These are phyloP conservation scores for Xylariaceae sp. DNA, from an alignment of 2,329 filamentous ascomycete genomes.

Conservation along the genomic window DNA sequence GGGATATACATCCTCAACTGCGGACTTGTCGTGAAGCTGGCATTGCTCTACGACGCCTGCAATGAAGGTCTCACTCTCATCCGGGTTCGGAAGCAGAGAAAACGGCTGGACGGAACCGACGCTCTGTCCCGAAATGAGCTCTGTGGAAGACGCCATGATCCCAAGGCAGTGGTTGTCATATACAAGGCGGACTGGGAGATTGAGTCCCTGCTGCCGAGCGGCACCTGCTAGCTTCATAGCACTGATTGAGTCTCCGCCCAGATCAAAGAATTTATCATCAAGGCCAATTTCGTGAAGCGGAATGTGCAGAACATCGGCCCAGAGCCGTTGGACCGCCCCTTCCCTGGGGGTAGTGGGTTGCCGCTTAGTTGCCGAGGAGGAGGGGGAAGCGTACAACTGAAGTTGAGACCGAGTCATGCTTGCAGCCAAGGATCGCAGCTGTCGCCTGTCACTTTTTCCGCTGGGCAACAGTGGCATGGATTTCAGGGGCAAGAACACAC, in stretches of 20 bases:
- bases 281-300: constrained; percentile 22
- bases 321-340: constrained; percentile 17
- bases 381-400: neutral
- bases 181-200: constrained; percentile 35
- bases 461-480: constrained; percentile 10
- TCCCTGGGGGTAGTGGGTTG: constrained; percentile 49
- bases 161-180: constrained; percentile 32
- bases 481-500: neutral
- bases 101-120: neutral
- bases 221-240: constrained; percentile 55
- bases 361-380: constrained; percentile 25
- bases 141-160: constrained; percentile 26
- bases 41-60: neutral
- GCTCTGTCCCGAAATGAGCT: neutral
- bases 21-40: neutral
- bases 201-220: constrained; percentile 32
- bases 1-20: constrained; percentile 15
- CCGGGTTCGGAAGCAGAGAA: constrained; percentile 3
- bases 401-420: neutral
- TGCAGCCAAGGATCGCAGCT: constrained; percentile 1
- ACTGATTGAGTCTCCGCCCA: constrained; percentile 48
- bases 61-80: constrained; percentile 5
- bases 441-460: constrained; percentile 11
- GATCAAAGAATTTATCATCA: constrained; percentile 44
- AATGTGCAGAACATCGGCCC: constrained; percentile 23